Conservation (phyloP, 2,329 filamentous ascomycete species). For the Diplodia intermedia region DNA sequence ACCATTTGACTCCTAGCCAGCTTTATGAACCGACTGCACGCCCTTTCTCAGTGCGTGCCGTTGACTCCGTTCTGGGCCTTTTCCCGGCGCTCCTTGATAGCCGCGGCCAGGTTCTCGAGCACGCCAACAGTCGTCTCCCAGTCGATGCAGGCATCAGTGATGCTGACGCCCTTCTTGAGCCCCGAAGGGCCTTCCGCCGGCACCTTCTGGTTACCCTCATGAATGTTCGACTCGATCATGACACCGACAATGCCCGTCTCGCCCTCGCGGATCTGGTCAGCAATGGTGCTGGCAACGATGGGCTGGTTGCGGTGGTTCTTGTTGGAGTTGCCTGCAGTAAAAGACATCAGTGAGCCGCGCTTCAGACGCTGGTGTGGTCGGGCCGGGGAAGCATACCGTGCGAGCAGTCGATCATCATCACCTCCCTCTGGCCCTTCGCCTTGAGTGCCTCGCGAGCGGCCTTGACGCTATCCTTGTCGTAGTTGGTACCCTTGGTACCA, state of each 20-base stretch:
- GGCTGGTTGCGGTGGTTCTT: conserved; percentile 99
- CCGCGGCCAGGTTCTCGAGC: conserved; percentile 83
- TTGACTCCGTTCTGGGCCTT: conserved; percentile 19
- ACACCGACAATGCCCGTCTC: conserved; percentile 91
- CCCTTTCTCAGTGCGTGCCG: conserved; percentile 16
- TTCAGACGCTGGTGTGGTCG: neutral
- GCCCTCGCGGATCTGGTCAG: conserved; percentile 84
- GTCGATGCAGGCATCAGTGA: conserved; percentile 94
- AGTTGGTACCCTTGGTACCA: conserved; percentile 92
- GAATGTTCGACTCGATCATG: conserved; percentile 99
- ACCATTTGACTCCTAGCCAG: conserved; percentile 19
- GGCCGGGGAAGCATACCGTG: conserved; percentile 68
- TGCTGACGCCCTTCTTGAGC: conserved; percentile 88
- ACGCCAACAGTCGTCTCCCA: conserved; percentile 86
- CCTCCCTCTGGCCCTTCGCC: conserved; percentile 83
- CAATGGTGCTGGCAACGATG: conserved; percentile 81
- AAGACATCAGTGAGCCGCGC: neutral
- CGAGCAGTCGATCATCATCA: conserved; percentile 98
- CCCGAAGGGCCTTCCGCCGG: conserved; percentile 78
- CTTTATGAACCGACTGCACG: conserved; percentile 12
- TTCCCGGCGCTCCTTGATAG: conserved; percentile 76
- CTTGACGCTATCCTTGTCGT: conserved; percentile 82
- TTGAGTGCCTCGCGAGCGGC: conserved; percentile 76
- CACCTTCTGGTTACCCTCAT: conserved; percentile 81
- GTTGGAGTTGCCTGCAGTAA: conserved; percentile 80